These are phyloP conservation scores for Aspergillus ustus DNA, from an alignment of 2,329 filamentous ascomycete species.

Conservation along the genomic window DNA sequence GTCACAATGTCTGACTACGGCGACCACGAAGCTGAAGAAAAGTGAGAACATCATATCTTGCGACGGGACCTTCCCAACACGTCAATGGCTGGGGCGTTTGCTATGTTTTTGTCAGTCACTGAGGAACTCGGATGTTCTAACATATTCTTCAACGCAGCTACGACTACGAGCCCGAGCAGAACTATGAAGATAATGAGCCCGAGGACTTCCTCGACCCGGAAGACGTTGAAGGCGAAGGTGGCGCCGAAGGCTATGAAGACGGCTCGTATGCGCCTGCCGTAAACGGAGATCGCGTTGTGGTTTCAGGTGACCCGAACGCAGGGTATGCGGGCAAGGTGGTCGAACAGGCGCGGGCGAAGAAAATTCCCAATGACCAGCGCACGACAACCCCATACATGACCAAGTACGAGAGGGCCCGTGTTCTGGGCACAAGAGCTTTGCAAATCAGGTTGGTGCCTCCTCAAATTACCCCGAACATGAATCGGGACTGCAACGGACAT, in stretches of 20 bases:
- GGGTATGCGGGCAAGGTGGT: slow-evolving; percentile 57
- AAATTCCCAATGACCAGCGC: slow-evolving; percentile 84
- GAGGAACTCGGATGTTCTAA: slow-evolving; percentile 32
- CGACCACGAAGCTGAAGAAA: slow-evolving; percentile 65
- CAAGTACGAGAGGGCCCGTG: slow-evolving; percentile 95
- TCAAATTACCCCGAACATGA: not conserved
- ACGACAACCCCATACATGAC: slow-evolving; percentile 98
- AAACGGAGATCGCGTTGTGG: slow-evolving; percentile 47
- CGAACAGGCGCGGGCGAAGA: slow-evolving; percentile 72
- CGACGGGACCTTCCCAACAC: not conserved
- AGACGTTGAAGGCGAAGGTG: slow-evolving; percentile 57
- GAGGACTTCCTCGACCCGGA: slow-evolving; percentile 63
- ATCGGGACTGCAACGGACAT: not conserved
- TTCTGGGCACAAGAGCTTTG: slow-evolving; percentile 87
- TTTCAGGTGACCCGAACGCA: slow-evolving; percentile 58
- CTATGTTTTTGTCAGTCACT: slow-evolving; percentile 12
- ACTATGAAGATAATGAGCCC: slow-evolving; percentile 70
- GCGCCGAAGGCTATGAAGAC: slow-evolving; percentile 60
- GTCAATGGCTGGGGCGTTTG: not conserved
- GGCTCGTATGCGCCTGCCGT: slow-evolving; percentile 40
- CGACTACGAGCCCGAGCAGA: slow-evolving; percentile 61
- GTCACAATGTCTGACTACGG: slow-evolving; percentile 73
- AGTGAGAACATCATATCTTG: slow-evolving; percentile 48
- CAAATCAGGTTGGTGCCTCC: slow-evolving; percentile 79
- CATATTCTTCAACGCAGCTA: slow-evolving; percentile 37